Conservation (phyloP, 2,329 filamentous ascomycete genomes). For the Hypomyces perniciosus region DNA sequence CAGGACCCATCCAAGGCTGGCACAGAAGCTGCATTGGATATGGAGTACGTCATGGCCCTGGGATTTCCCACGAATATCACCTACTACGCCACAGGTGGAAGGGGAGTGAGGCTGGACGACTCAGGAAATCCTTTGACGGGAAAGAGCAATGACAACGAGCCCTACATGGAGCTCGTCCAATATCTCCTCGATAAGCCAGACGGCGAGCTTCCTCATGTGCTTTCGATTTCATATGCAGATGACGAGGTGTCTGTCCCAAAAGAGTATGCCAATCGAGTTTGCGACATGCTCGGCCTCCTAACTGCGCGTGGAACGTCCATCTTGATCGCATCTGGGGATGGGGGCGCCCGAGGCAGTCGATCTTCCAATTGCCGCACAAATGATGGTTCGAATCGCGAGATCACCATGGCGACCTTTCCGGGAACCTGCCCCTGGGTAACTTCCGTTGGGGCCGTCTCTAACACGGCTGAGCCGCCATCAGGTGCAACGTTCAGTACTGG, state of each 20-base stretch:
- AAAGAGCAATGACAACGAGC: constrained; percentile 43
- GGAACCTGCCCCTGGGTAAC: constrained; percentile 64
- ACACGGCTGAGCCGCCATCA: constrained; percentile 29
- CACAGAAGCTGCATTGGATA: constrained; percentile 41
- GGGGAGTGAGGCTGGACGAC: constrained; percentile 35
- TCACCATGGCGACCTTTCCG: constrained; percentile 58
- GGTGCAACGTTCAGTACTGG: constrained; percentile 43
- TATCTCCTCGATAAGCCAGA: constrained; percentile 41
- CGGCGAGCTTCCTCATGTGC: constrained; percentile 45
- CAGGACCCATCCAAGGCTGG: constrained; percentile 34
- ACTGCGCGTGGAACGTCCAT: constrained; percentile 47
- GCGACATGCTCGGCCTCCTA: constrained; percentile 47
- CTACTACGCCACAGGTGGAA: constrained; percentile 41
- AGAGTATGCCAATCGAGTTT: constrained; percentile 47
- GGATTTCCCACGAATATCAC: constrained; percentile 38
- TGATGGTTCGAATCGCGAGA: constrained; percentile 49
- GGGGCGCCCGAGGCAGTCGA: constrained; percentile 38
- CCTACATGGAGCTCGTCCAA: constrained; percentile 49
- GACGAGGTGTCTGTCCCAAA: constrained; percentile 50
- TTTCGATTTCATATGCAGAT: constrained; percentile 54
- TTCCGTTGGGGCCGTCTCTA: constrained; percentile 53
- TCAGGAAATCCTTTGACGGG: constrained; percentile 29
- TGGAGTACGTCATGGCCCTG: constrained; percentile 43
- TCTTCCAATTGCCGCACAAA: constrained; percentile 51
- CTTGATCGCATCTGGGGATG: constrained; percentile 47